These are phyloP conservation scores for Radiomyces spectabilis DNA, from an alignment of 192 early-diverging fungal species.

Conservation along the genomic window DNA sequence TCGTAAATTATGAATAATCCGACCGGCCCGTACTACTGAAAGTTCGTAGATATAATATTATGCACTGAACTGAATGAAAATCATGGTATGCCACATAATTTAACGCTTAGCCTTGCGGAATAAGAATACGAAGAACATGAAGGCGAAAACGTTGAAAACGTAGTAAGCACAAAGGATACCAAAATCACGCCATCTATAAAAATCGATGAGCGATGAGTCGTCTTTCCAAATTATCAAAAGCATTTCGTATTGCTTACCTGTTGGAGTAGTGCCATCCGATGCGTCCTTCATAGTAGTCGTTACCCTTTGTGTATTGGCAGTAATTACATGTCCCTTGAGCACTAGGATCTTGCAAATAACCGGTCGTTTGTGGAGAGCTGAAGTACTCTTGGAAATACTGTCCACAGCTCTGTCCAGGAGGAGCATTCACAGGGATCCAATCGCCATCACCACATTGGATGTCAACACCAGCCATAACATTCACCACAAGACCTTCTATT, in stretches of 20 bases:
- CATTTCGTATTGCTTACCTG: too few relatives aligned
- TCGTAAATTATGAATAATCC: too few relatives aligned
- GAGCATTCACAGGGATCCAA: conserved; percentile 35
- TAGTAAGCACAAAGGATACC: conserved; percentile 4
- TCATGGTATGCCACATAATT: too few relatives aligned
- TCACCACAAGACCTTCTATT: conserved; percentile 51
- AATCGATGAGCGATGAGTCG: too few relatives aligned
- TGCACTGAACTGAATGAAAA: too few relatives aligned
- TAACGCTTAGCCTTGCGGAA: conserved; percentile 1
- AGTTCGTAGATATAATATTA: too few relatives aligned
- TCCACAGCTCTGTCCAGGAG: conserved; percentile 37
- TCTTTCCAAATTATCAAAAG: too few relatives aligned
- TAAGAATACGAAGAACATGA: background rate
- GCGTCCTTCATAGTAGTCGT: conserved; percentile 17
- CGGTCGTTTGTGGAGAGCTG: conserved; percentile 32
- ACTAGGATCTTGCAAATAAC: conserved; percentile 48
- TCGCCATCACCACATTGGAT: conserved; percentile 38
- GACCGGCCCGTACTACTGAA: too few relatives aligned
- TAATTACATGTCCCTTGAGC: conserved; percentile 43
- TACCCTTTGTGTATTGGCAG: conserved; percentile 36
- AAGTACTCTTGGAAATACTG: conserved; percentile 39
- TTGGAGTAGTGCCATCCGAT: too few relatives aligned
- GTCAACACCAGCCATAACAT: conserved; percentile 41
- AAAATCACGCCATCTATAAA: conserved; percentile 32
- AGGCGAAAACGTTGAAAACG: conserved; percentile 3